Evolutionary conservation across 2,329 filamentous ascomycete genomes (phyloP).

Genomic region (Venturia carpophila): DNA sequence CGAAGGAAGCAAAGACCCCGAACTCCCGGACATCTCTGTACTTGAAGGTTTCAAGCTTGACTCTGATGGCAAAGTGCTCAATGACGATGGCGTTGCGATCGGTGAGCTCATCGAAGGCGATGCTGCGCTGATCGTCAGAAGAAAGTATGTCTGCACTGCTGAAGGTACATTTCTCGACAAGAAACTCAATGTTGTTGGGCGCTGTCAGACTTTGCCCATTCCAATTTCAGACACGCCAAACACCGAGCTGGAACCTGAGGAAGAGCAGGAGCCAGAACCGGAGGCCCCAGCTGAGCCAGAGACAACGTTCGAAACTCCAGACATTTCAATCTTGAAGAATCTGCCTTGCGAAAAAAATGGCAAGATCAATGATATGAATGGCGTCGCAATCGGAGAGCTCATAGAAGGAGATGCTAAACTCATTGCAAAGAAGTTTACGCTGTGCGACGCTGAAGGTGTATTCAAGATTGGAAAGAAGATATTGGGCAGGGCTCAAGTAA

Average conservation of each 20-base stretch:
- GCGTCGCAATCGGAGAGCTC: constrained; percentile 42
- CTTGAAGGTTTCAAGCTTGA: constrained; percentile 50
- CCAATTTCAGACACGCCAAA: constrained; percentile 35
- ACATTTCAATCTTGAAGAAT: constrained; percentile 43
- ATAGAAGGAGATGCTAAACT: constrained; percentile 45
- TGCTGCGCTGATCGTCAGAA: constrained; percentile 32
- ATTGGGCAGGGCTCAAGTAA: constrained; percentile 42
- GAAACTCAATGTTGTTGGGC: constrained; percentile 43
- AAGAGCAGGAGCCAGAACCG: constrained; percentile 33
- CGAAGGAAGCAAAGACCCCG: background rate
- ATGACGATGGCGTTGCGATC: constrained; percentile 46
- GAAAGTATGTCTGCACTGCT: constrained; percentile 9
- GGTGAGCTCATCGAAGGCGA: constrained; percentile 50
- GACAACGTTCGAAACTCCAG: constrained; percentile 23
- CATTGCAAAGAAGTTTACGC: constrained; percentile 41
- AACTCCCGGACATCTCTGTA: constrained; percentile 38
- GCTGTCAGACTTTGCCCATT: constrained; percentile 42
- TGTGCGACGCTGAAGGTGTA: constrained; percentile 41
- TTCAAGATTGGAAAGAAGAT: constrained; percentile 44
- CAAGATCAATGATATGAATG: constrained; percentile 41
- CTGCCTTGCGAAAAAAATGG: constrained; percentile 43
- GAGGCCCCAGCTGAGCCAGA: constrained; percentile 38
- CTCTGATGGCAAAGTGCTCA: constrained; percentile 47
- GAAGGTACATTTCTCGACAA: constrained; percentile 21
- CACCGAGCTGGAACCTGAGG: constrained; percentile 25